Evolutionary conservation across 2,329 filamentous ascomycete species (phyloP), one percentile per base, ranked within the genome.

Genomic region (Phyllosticta ampelicida): DNA sequence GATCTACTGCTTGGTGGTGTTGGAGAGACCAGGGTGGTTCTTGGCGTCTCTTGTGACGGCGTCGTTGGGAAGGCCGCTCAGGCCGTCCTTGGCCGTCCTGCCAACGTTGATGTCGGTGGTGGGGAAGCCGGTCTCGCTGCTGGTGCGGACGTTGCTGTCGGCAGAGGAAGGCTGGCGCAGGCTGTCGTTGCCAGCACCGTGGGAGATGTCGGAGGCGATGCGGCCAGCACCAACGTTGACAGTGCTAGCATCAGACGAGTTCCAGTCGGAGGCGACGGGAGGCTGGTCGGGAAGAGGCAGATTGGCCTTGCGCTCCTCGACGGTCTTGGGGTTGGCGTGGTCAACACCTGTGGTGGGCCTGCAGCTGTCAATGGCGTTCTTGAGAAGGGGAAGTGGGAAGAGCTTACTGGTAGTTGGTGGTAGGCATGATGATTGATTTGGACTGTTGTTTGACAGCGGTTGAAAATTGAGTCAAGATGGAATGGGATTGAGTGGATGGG

Each of bases 201-300:
- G 70, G 19, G 72, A 67, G 55, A 68, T 63, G 58, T 67, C 68
- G 10, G 63, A 64, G 10, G 53, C 16, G 1, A 78, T 64, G 56
- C 78, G 73, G 19, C 86, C 86, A 36, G 84, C 82, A 62, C 86
- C 86, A 53, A 88, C 83, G 67, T 89, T 86, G 68, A 88, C 84
- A 58, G 75, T 88, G 62, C 81, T 75, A 29, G 78, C 78, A 66
- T 92, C 87, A 54, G 80, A 77, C 0, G 86, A 89, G 70, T 91
- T 84, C 80, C 84, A 90, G 77, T 94, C 88, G 5, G 86, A 87
- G n/a, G 83, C 75, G n/a, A 74, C 75, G 1, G 87, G 87, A 20
- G 89, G 89, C 63, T 91, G 79, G 1, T 92, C 87, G 18, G 89
- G 89, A 54, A 91, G 82, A 55, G 87, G 87, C 29, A 95, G 84